Evolutionary conservation across 2,329 filamentous ascomycete species (phyloP).

Genomic region (Diplodia intermedia): DNA sequence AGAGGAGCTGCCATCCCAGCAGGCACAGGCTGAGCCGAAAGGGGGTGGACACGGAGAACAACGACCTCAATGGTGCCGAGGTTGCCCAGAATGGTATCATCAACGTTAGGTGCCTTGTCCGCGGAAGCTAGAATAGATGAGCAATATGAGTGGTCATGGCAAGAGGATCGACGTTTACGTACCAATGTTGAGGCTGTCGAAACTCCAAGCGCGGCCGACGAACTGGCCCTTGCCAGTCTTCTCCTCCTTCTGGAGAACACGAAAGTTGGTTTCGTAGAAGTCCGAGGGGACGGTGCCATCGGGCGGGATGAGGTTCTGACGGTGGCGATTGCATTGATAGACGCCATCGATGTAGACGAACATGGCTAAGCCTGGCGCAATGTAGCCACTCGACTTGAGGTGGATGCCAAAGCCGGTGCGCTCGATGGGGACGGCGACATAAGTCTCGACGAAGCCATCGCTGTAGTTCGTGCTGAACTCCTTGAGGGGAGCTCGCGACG

Average conservation of each 20-base stretch:
- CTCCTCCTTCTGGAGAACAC: constrained; percentile 62
- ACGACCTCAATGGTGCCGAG: constrained; percentile 58
- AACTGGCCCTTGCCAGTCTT: constrained; percentile 54
- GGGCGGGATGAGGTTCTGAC: constrained; percentile 50
- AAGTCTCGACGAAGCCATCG: constrained; percentile 61
- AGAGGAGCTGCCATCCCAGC: background rate
- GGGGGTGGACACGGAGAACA: constrained; percentile 52
- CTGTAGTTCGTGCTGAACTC: constrained; percentile 60
- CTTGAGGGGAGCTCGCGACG: constrained; percentile 52
- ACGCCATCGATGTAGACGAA: constrained; percentile 65
- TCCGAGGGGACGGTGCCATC: constrained; percentile 33
- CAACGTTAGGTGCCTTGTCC: constrained; percentile 44
- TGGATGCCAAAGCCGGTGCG: constrained; percentile 57
- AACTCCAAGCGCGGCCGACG: constrained; percentile 61
- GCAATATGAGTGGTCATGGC: background rate
- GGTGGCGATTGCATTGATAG: constrained; percentile 65
- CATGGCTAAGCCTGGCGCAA: constrained; percentile 60
- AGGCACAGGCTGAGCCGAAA: constrained; percentile 9
- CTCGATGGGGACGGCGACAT: constrained; percentile 57
- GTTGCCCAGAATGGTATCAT: constrained; percentile 45
- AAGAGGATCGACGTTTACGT: constrained; percentile 31
- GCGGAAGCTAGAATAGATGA: constrained; percentile 36
- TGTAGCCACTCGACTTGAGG: constrained; percentile 58
- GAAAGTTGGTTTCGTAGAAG: constrained; percentile 55
- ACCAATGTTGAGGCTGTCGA: constrained; percentile 59